Percentiles rank a stretch among this genome's conserved stretches.
Conservation (phyloP, 345 rosid species). For the Trapa incisa region DNA sequence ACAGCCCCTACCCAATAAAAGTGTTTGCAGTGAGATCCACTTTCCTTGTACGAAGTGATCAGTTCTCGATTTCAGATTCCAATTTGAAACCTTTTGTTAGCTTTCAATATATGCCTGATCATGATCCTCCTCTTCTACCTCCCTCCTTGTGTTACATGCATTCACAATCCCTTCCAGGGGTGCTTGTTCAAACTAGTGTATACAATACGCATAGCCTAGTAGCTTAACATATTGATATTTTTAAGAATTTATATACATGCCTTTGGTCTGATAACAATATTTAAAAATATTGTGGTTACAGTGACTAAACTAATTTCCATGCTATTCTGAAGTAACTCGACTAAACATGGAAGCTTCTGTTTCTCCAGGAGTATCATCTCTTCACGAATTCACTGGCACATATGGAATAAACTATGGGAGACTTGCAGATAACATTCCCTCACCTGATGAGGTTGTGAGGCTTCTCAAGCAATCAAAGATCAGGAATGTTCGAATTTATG, state of each 20-base stretch:
- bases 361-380: slow-evolving; percentile 31
- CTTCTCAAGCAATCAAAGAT: slow-evolving; percentile 78
- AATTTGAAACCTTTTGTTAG: neutral
- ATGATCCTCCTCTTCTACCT: neutral
- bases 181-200: neutral
- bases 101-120: neutral
- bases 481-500: slow-evolving; percentile 77
- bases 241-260: neutral
- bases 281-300: neutral
- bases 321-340: neutral
- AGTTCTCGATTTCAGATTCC: neutral
- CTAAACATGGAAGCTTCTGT: neutral
- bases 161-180: neutral
- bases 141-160: neutral
- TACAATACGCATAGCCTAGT: neutral
- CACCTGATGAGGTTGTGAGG: slow-evolving; percentile 72
- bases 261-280: neutral
- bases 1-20: neutral
- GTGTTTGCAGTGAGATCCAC: neutral
- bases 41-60: neutral
- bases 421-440: slow-evolving; percentile 81
- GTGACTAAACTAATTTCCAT: neutral
- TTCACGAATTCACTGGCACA: slow-evolving; percentile 64
- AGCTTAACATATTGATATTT: neutral
- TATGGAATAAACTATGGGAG: slow-evolving; percentile 96